Evolutionary conservation across 176 grass and related monocot species (phyloP).

Genomic region (Saccharum officinarum): DNA sequence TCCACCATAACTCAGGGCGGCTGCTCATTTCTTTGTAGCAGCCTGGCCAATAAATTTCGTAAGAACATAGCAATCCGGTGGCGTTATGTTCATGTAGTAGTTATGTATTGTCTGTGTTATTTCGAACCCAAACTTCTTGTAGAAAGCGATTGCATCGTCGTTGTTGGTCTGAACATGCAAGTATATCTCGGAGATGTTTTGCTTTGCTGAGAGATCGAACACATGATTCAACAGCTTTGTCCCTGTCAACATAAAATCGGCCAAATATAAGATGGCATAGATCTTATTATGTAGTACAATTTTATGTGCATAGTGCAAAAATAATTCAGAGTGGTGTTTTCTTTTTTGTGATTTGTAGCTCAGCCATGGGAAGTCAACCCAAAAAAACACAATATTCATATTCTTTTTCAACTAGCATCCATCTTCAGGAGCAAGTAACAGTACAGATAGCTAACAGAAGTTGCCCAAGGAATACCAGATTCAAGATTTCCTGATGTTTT

Average conservation of each 20-base stretch:
- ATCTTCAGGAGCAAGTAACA: neutral
- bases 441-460: conserved; percentile 15
- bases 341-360: neutral
- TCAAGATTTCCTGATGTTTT: neutral
- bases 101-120: conserved; percentile 93
- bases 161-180: conserved; percentile 99
- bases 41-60: conserved; percentile 61
- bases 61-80: conserved; percentile 92
- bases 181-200: conserved; percentile 86
- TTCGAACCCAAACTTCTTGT: conserved; percentile 98
- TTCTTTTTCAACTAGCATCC: neutral
- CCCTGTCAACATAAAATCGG: conserved; percentile 55
- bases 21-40: conserved; percentile 69
- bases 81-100: conserved; percentile 93
- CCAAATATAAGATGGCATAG: neutral
- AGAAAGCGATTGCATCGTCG: conserved; percentile 81
- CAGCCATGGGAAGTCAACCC: neutral
- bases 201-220: conserved; percentile 72
- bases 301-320: neutral
- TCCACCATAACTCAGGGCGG: neutral
- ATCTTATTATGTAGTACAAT: neutral
- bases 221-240: conserved; percentile 81
- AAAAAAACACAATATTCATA: neutral
- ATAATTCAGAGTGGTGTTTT: neutral
- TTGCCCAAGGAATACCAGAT: neutral